Evolutionary conservation across 2,329 filamentous ascomycete species (phyloP).

Genomic region (Microsporum canis): DNA sequence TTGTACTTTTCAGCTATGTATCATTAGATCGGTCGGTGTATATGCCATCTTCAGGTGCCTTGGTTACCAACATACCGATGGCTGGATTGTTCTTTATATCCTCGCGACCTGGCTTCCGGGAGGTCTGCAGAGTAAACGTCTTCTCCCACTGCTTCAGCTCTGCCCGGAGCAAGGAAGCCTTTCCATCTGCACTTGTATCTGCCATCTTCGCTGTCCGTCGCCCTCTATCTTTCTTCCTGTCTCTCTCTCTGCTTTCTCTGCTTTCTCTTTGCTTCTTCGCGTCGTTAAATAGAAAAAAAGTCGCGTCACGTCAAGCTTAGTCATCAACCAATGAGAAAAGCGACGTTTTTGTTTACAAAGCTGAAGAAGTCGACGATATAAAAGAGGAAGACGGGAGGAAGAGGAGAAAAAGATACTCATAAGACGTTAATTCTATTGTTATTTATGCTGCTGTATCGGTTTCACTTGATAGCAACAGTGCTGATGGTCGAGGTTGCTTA

Average conservation of each 20-base stretch:
- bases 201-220: neutral
- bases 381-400: neutral
- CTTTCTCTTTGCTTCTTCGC: neutral
- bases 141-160: constrained; percentile 40
- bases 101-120: constrained; percentile 34
- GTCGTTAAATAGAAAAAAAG: neutral
- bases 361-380: neutral
- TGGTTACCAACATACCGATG: constrained; percentile 27
- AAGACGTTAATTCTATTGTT: constrained; percentile 1
- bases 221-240: neutral
- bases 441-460: neutral
- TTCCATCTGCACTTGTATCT: constrained; percentile 7
- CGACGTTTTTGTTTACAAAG: neutral
- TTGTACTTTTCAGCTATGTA: constrained; percentile 39
- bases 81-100: constrained; percentile 38
- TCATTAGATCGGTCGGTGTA: neutral
- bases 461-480: neutral
- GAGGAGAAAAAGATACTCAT: neutral
- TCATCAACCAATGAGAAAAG: neutral
- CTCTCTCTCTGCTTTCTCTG: neutral
- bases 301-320: neutral
- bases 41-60: neutral
- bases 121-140: constrained; percentile 33
- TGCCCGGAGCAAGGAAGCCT: constrained; percentile 28
- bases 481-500: neutral